A percentile compares a stretch with the other conserved stretches of the same genome.
phyloP scores from a whole-genome alignment of 2,329 filamentous ascomycete species.

The Colletotrichum tropicale region DNA sequence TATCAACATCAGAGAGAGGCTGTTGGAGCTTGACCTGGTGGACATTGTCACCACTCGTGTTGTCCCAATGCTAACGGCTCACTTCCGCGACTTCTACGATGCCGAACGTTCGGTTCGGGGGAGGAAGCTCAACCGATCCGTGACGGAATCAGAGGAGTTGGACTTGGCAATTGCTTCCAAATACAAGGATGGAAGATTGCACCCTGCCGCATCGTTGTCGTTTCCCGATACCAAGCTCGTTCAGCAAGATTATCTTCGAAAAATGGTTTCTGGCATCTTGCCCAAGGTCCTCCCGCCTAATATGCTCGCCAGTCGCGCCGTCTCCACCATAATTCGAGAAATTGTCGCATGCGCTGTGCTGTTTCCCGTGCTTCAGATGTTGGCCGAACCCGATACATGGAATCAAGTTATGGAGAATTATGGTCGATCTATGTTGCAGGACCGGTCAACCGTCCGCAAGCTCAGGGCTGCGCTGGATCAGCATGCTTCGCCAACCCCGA shows the following conservation, averaged over 20 bases:
- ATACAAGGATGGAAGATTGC: slow-evolving; percentile 86
- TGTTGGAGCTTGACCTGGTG: slow-evolving; percentile 80
- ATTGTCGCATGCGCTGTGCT: slow-evolving; percentile 93
- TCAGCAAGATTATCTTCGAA: slow-evolving; percentile 88
- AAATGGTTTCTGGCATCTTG: slow-evolving; percentile 73
- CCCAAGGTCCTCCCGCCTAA: slow-evolving; percentile 75
- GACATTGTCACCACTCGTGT: slow-evolving; percentile 82
- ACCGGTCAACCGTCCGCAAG: slow-evolving; percentile 92
- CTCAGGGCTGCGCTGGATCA: slow-evolving; percentile 91
- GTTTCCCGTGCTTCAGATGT: slow-evolving; percentile 76
- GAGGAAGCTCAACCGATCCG: slow-evolving; percentile 82
- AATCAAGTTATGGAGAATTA: slow-evolving; percentile 94
- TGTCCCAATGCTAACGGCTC: slow-evolving; percentile 85
- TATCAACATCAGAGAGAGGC: slow-evolving; percentile 70
- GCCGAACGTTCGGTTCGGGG: slow-evolving; percentile 88
- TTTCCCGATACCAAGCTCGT: slow-evolving; percentile 84
- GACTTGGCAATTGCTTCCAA: slow-evolving; percentile 95
- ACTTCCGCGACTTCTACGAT: slow-evolving; percentile 89
- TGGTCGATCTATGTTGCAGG: slow-evolving; percentile 86
- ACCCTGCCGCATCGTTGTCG: slow-evolving; percentile 81
- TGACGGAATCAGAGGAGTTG: slow-evolving; percentile 96
- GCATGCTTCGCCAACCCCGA: slow-evolving; percentile 84
- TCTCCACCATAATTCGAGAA: slow-evolving; percentile 82
- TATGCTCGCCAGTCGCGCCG: slow-evolving; percentile 79
- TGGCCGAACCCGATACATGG: slow-evolving; percentile 95